phyloP scores from a whole-genome alignment of 257 asterid genomes.

The Jacaranda copaia region DNA sequence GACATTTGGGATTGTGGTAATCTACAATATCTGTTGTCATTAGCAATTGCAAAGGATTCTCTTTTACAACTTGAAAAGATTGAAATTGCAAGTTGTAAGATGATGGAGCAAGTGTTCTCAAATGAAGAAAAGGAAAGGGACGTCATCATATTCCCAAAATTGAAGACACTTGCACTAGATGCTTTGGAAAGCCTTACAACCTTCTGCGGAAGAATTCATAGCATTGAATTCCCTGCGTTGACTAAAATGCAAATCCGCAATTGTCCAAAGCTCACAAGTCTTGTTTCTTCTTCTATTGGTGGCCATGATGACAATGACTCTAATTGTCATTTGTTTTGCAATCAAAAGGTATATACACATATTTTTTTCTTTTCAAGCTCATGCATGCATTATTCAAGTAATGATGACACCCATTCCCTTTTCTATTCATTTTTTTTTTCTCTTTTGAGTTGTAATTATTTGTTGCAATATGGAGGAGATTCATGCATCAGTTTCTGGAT shows the following conservation, averaged over 20 bases:
- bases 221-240: neutral
- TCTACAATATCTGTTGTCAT: neutral
- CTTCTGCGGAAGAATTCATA: conserved; percentile 13
- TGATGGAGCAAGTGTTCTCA: conserved; percentile 4
- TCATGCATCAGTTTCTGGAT: no score
- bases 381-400: no score
- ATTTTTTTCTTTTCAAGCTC: no score
- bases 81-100: neutral
- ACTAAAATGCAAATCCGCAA: neutral
- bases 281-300: neutral
- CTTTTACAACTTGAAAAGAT: neutral
- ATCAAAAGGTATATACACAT: no score
- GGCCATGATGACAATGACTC: no score
- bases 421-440: no score
- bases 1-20: neutral
- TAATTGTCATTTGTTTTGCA: no score
- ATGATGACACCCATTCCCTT: no score
- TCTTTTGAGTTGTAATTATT: no score
- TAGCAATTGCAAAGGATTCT: neutral
- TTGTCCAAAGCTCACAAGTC: neutral
- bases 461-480: no score
- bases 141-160: neutral
- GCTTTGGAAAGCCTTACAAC: neutral
- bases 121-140: neutral
- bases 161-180: neutral